Evolutionary conservation across 2,329 filamentous ascomycete species (phyloP).

Genomic region (Dothistroma pini): DNA sequence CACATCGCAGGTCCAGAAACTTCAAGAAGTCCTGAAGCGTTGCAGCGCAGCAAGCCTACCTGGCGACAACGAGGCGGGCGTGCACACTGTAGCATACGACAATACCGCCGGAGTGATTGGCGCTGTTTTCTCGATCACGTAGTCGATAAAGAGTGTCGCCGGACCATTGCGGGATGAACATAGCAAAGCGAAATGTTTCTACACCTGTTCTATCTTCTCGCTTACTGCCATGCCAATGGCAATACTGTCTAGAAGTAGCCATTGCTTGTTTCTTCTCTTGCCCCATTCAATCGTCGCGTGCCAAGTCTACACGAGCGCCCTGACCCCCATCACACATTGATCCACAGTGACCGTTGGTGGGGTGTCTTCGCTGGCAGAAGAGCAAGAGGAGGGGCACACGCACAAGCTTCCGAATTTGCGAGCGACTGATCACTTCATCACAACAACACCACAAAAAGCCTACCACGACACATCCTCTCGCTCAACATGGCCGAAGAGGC

Average conservation of each 20-base stretch:
- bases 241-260: neutral
- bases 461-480: neutral
- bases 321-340: neutral
- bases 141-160: no score
- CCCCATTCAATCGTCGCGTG: neutral
- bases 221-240: no score
- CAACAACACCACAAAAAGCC: neutral
- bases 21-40: neutral
- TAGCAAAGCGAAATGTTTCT: no score
- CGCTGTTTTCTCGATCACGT: no score
- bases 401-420: neutral
- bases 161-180: no score
- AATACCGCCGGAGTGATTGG: neutral
- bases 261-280: neutral
- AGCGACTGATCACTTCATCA: neutral
- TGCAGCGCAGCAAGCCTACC: neutral
- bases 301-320: no score
- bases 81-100: neutral
- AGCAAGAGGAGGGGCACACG: neutral
- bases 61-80: neutral
- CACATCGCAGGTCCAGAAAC: neutral
- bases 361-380: neutral
- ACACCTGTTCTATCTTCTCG: no score
- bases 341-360: neutral
- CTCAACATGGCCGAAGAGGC: conserved; percentile 29